Evolutionary conservation across 345 rosid genomes (phyloP).

Genomic region (Rubroshorea leprosula): DNA sequence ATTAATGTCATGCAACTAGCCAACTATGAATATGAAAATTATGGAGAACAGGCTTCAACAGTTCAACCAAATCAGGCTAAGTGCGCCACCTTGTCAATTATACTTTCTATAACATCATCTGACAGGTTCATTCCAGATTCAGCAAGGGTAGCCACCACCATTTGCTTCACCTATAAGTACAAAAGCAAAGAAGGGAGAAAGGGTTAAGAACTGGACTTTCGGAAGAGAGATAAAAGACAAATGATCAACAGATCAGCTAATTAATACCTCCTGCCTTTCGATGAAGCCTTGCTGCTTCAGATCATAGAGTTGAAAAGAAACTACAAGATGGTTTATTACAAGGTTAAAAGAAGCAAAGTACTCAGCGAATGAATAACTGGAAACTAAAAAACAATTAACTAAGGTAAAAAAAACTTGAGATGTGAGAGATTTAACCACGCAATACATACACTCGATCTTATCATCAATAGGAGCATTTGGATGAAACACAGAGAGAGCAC

Average conservation of each 20-base stretch:
- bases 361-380: neutral
- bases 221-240: neutral
- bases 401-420: neutral
- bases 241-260: neutral
- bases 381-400: neutral
- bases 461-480: slow-evolving; percentile 94
- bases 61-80: slow-evolving; percentile 4
- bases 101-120: slow-evolving; percentile 85
- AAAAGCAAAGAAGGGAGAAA: neutral
- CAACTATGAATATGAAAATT: neutral
- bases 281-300: slow-evolving; percentile 99
- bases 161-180: slow-evolving; percentile 81
- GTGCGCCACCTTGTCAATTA: slow-evolving; percentile 96
- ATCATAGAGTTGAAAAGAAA: slow-evolving; percentile 93
- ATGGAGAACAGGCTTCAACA: neutral
- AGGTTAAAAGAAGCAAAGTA: slow-evolving; percentile 9
- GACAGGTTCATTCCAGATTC: slow-evolving; percentile 98
- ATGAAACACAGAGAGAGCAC: slow-evolving; percentile 96
- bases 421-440: neutral
- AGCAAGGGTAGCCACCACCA: slow-evolving; percentile 99
- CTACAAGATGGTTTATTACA: slow-evolving; percentile 39
- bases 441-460: slow-evolving; percentile 73
- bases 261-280: slow-evolving; percentile 89
- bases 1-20: too few species aligned
- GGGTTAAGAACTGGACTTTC: neutral